Evolutionary conservation across 345 rosid genomes (phyloP), one percentile per base, ranked within the genome.

Genomic region (Gossypium bickii): DNA sequence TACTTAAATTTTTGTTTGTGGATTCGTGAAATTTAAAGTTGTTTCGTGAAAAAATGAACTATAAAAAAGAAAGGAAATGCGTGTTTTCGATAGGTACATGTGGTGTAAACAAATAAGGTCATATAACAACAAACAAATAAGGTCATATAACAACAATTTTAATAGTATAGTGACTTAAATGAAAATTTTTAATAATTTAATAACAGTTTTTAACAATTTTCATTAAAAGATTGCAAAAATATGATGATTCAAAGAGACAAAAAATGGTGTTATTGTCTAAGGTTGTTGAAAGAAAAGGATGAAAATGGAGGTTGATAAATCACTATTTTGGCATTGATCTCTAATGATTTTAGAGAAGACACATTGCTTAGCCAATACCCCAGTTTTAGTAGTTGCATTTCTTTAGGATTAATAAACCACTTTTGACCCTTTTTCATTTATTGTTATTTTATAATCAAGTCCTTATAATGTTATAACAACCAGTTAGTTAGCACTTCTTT

Each of bases 341-440:
- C 49, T 61, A 51, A 16, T 65, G 12, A 64, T 74, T 73, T 53
- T 29, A 48, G 75, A 34, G 67, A 70, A 22, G 29, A 34, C 29
- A 63, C 76, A 29, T 22, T 38, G 34, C 69, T 79, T 66, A 3
- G 59, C 3, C 4, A 67, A 59, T 52, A 76, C 77, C 29, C 65
- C 8, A 65, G 51, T 66, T 60, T 60, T 27, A 20, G 65, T 72
- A 2, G 77, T 74, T 74, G 74, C 61, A 25, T 79, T 79, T 68
- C 82, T 79, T 79, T 55, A 7, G 61, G 68, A 47, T 38, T 38
- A 75, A 78, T 68, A 18, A 62, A 61, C 57, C 70, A 47, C 67
- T 55, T 9, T 11, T 73, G 63, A 25, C 74, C 7, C 6, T 10
- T 41, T 34, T 57, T 57, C 41, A 20, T 58, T 58, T 24, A 58